phyloP scores from a whole-genome alignment of 495 filamentous ascomycete species.

The Aspergillus ellipticus region DNA sequence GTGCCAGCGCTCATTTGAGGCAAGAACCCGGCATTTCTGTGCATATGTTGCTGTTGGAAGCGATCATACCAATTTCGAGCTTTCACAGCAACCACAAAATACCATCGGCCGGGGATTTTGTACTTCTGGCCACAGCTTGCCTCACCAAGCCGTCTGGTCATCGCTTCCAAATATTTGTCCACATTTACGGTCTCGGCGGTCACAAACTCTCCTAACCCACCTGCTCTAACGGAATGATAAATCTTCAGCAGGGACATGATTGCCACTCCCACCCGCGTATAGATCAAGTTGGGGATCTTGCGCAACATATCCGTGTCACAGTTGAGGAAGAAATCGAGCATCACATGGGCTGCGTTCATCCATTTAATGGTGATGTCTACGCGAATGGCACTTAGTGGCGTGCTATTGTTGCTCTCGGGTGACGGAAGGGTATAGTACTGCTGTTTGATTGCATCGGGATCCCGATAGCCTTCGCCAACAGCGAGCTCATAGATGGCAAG shows the following conservation, averaged over 20 bases:
- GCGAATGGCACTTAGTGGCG: slow-evolving; percentile 38
- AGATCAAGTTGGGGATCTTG: slow-evolving; percentile 44
- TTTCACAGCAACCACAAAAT: slow-evolving; percentile 33
- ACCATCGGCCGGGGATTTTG: slow-evolving; percentile 37
- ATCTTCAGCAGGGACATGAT: slow-evolving; percentile 49
- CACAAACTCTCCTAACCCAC: slow-evolving; percentile 42
- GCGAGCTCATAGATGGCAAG: slow-evolving; percentile 50
- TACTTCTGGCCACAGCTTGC: slow-evolving; percentile 38
- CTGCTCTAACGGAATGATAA: slow-evolving; percentile 44
- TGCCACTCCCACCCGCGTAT: slow-evolving; percentile 40
- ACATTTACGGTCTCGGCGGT: slow-evolving; percentile 40
- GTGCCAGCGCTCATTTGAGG: background rate
- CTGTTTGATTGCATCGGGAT: slow-evolving; percentile 40
- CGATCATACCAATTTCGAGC: slow-evolving; percentile 36
- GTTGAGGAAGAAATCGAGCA: slow-evolving; percentile 43
- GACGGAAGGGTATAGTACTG: slow-evolving; percentile 39
- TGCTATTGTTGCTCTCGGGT: slow-evolving; percentile 24
- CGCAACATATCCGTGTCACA: slow-evolving; percentile 39
- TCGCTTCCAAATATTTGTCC: slow-evolving; percentile 41
- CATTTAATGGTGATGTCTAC: slow-evolving; percentile 48
- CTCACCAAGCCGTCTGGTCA: slow-evolving; percentile 35
- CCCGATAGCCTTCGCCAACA: slow-evolving; percentile 48
- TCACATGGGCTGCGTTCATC: slow-evolving; percentile 46
- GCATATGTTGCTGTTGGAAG: slow-evolving; percentile 25
- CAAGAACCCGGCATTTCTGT: slow-evolving; percentile 5